Evolutionary conservation across 2,329 filamentous ascomycete genomes (phyloP).

Genomic region (Tolypocladium cylindrosporum): DNA sequence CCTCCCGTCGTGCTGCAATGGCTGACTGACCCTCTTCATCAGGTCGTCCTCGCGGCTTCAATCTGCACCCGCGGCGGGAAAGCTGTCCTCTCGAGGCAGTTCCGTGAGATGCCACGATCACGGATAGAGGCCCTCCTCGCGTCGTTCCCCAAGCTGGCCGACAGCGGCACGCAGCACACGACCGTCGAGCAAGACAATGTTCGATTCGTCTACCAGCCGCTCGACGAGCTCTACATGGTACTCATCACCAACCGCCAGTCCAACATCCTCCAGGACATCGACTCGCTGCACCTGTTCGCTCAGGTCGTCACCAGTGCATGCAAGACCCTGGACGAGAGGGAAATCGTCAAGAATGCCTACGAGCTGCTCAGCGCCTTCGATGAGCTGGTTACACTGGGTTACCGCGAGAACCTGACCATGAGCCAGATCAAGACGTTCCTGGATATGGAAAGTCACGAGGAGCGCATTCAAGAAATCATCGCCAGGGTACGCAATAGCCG

Average conservation of each 20-base stretch:
- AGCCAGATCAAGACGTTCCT: conserved; percentile 98
- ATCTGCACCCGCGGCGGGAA: conserved; percentile 98
- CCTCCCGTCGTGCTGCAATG: background rate
- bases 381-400: conserved; percentile 90
- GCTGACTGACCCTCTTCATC: conserved; percentile 6
- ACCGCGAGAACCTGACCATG: conserved; percentile 90
- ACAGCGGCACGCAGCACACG: conserved; percentile 92
- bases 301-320: conserved; percentile 96
- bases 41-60: conserved; percentile 98
- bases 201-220: conserved; percentile 96
- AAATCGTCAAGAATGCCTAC: conserved; percentile 90
- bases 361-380: conserved; percentile 95
- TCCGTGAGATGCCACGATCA: conserved; percentile 94
- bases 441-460: conserved; percentile 98
- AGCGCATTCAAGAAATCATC: conserved; percentile 97
- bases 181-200: conserved; percentile 99
- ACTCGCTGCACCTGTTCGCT: conserved; percentile 93
- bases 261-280: conserved; percentile 98
- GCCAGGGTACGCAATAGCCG: conserved; percentile 52
- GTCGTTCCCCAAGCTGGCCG: conserved; percentile 94
- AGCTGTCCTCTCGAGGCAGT: conserved; percentile 94
- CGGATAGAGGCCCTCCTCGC: conserved; percentile 93
- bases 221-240: conserved; percentile 99
- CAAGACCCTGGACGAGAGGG: conserved; percentile 89
- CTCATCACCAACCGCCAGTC: conserved; percentile 99